Conservation (phyloP, 169 alveolate genomes). For the Cyclospora cayetanensis region DNA sequence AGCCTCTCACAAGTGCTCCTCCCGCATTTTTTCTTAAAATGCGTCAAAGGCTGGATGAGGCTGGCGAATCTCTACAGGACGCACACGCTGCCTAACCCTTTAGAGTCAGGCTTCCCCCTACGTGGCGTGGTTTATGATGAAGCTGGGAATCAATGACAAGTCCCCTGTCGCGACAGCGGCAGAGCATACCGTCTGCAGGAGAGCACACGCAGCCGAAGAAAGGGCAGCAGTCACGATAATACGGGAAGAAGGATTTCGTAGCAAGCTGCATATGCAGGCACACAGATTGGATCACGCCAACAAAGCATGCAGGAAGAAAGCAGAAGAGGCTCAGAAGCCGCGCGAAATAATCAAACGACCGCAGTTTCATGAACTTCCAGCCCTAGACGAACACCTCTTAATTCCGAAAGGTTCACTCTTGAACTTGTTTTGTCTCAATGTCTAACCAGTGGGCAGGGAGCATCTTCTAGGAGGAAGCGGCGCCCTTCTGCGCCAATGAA, state of each 20-base stretch:
- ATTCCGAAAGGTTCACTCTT: neutral
- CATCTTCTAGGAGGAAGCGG: neutral
- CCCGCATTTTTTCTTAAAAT: no score
- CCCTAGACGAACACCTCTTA: neutral
- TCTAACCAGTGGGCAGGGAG: slow-evolving; percentile 35
- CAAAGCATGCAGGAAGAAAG: neutral
- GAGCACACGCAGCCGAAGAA: no score
- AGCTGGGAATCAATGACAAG: neutral
- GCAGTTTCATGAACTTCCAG: neutral
- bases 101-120: no score
- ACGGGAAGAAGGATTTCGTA: no score
- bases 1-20: no score
- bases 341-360: no score
- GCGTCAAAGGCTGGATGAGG: no score
- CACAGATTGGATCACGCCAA: no score
- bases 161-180: neutral
- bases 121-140: neutral
- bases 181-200: neutral
- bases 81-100: no score
- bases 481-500: slow-evolving; percentile 47
- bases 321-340: neutral
- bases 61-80: no score
- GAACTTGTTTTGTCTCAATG: neutral
- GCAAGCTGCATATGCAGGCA: no score
- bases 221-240: no score